A percentile compares a stretch with the other conserved stretches of the same genome.
Conservation (phyloP, 2,329 filamentous ascomycete species). For the Penicillium janthinellum region DNA sequence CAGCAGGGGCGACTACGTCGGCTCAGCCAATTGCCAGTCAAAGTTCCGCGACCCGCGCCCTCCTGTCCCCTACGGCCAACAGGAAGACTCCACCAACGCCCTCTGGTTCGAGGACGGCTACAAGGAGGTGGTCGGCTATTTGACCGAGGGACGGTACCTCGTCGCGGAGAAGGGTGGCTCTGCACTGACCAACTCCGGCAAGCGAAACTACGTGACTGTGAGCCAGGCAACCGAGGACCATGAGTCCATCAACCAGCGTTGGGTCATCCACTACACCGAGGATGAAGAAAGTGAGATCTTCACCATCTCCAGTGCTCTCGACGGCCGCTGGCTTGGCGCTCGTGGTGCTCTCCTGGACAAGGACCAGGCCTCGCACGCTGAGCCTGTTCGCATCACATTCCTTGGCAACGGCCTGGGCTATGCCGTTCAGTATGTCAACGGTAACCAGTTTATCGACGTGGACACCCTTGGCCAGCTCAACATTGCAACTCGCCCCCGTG, state of each 20-base stretch:
- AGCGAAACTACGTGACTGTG: conserved; percentile 16
- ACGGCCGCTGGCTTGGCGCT: conserved; percentile 42
- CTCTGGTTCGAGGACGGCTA: conserved; percentile 56
- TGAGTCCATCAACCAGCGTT: conserved; percentile 49
- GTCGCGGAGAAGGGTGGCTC: conserved; percentile 52
- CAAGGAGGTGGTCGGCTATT: conserved; percentile 54
- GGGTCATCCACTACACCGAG: conserved; percentile 50
- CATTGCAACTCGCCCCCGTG: background rate
- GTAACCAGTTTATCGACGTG: conserved; percentile 25
- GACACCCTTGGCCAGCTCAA: conserved; percentile 13
- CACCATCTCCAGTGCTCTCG: conserved; percentile 45
- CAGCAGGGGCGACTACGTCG: conserved; percentile 48
- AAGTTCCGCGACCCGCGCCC: conserved; percentile 43
- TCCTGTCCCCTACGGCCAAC: conserved; percentile 52
- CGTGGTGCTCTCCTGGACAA: conserved; percentile 25
- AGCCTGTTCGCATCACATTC: conserved; percentile 37
- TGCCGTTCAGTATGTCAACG: conserved; percentile 31
- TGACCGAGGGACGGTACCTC: conserved; percentile 59
- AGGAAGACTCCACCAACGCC: conserved; percentile 37
- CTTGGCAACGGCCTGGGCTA: conserved; percentile 41
- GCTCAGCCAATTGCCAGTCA: conserved; percentile 49
- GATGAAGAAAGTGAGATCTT: conserved; percentile 40
- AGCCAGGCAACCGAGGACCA: conserved; percentile 40
- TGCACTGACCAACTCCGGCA: conserved; percentile 44
- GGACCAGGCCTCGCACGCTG: conserved; percentile 21